Evolutionary conservation across 345 rosid genomes (phyloP).

Genomic region (Linum lewisii): DNA sequence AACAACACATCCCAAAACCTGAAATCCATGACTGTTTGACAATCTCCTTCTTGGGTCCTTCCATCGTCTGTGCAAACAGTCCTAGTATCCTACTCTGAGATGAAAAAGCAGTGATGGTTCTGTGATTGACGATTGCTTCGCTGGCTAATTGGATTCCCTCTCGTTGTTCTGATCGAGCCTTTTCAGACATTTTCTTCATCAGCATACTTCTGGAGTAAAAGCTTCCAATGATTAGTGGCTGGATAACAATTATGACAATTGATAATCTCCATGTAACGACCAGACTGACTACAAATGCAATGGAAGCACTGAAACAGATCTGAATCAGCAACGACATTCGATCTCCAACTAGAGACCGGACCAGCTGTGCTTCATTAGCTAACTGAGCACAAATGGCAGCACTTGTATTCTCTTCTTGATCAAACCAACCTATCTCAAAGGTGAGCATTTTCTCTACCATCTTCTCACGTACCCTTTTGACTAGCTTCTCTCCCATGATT

Average conservation of each 20-base stretch:
- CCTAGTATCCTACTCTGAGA: constrained; percentile 32
- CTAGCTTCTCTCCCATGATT: constrained; percentile 33
- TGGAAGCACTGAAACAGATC: constrained; percentile 27
- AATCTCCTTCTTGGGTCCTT: constrained; percentile 30
- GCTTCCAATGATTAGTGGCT: constrained; percentile 35
- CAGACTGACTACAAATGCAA: constrained; percentile 26
- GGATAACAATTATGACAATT: constrained; percentile 36
- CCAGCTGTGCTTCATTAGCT: constrained; percentile 30
- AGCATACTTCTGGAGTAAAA: constrained; percentile 32
- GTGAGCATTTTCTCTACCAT: constrained; percentile 28
- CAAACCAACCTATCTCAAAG: constrained; percentile 46
- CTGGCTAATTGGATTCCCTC: constrained; percentile 42
- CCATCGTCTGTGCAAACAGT: constrained; percentile 25
- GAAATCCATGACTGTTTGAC: constrained; percentile 41
- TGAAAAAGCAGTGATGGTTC: constrained; percentile 44
- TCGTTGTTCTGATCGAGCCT: constrained; percentile 30
- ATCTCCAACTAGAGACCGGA: constrained; percentile 35
- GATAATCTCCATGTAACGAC: constrained; percentile 35
- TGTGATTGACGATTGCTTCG: constrained; percentile 37
- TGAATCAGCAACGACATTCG: constrained; percentile 34
- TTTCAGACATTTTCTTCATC: constrained; percentile 40
- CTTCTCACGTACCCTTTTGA: constrained; percentile 32
- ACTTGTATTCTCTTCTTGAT: constrained; percentile 38
- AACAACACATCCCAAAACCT: constrained; percentile 31
- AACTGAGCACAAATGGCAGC: constrained; percentile 35